Evolutionary conservation across 331 rosid species (phyloP), one percentile per base, ranked within the genome.

Genomic region (Spiraea crenata): DNA sequence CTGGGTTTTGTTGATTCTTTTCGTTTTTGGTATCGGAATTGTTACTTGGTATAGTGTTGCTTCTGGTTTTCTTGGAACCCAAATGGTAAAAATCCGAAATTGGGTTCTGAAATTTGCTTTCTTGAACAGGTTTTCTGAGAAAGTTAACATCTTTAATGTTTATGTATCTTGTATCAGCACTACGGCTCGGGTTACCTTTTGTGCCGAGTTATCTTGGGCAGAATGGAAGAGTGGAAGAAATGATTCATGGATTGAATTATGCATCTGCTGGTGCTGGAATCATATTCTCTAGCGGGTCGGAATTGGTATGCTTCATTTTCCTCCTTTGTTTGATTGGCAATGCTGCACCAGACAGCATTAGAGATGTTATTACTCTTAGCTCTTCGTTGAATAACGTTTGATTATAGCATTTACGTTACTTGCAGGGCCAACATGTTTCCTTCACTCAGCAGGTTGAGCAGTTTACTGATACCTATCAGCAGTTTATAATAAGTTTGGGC

Each of bases 261-360:
- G 97, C 97, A 54, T 93, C 99, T 61, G 99, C 99, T 44, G 95
- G 88, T 19, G 99, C 99, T 35, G 97, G 99, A 55, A 80, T 93
- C 48, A 91, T 93, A 69, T 84, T 84, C 82, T 74, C 90, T 1
- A 91, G 90, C 71, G 99, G 99, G 8, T 87, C 96, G 35, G 97
- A 93, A 73, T 85, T 90, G 96, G 98, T 90, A 79, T 68, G 63
- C 45, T 66, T 77, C 34, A 52, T 8, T 8, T 7, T 17, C 17
- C 0, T 34, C 35, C 34, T 13, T 20, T 9, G 4, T 6, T 25
- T 16, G 13, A 50, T 65, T 78, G 14, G 49, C 40, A 0, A 15
- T 25, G 17, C 38, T 49, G 25, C 38, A 49, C 20, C 9, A 51
- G 44, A 48, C 48, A 65, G 20, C 52, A 39, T 15, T 11, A 63